These are phyloP conservation scores for Adansonia gregorii DNA, from an alignment of 441 rosid genomes.

Conservation along the genomic window DNA sequence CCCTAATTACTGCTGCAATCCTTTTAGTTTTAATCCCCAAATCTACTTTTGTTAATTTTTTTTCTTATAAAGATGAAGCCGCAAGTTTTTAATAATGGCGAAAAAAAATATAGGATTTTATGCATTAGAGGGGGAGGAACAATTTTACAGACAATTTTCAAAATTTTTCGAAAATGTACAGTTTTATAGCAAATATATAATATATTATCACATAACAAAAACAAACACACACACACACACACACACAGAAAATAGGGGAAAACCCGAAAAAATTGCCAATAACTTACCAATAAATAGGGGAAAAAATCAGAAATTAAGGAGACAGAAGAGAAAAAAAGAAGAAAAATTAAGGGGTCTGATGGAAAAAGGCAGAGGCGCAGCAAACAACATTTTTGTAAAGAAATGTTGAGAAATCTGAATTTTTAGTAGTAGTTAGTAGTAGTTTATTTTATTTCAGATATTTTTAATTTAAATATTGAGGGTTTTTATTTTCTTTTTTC, in stretches of 20 bases:
- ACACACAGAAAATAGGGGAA: slow-evolving; percentile 23
- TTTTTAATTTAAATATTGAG: slow-evolving; percentile 6
- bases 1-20: slow-evolving; percentile 37
- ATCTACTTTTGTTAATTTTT: not conserved
- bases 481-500: slow-evolving; percentile 7
- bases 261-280: slow-evolving; percentile 18
- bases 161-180: slow-evolving; percentile 29
- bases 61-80: slow-evolving; percentile 8
- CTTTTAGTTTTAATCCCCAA: slow-evolving; percentile 20
- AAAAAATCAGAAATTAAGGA: slow-evolving; percentile 34
- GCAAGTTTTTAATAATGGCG: slow-evolving; percentile 20
- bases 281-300: slow-evolving; percentile 51
- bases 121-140: slow-evolving; percentile 16
- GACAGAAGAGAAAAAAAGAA: slow-evolving; percentile 17
- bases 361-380: slow-evolving; percentile 18
- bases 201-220: slow-evolving; percentile 16
- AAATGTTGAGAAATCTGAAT: slow-evolving; percentile 36
- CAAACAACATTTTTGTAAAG: slow-evolving; percentile 24
- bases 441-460: slow-evolving; percentile 23
- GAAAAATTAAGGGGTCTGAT: slow-evolving; percentile 31
- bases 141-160: slow-evolving; percentile 28
- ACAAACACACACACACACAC: not conserved
- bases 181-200: slow-evolving; percentile 24
- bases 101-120: slow-evolving; percentile 22
- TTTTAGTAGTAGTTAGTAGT: not conserved